Conservation (phyloP, 306 rosid genomes). For the Cucumis cinereus region DNA sequence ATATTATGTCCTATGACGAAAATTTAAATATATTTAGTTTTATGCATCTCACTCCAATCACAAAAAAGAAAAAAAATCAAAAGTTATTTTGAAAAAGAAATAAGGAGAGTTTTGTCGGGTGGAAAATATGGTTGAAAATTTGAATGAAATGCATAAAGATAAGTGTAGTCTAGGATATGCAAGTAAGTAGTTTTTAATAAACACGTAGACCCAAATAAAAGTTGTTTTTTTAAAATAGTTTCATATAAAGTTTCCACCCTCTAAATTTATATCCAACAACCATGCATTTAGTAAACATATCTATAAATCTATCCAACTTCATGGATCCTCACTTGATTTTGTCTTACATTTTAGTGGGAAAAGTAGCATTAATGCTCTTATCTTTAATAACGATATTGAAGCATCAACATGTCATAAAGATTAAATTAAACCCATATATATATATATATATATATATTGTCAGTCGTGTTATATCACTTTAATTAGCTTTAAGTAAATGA, state of each 20-base stretch:
- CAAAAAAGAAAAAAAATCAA: too few species aligned
- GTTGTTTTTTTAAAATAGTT: background rate
- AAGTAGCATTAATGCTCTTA: background rate
- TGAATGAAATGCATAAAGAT: too few species aligned
- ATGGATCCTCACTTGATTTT: background rate
- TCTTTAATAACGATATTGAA: background rate
- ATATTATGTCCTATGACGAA: too few species aligned
- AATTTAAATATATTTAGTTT: too few species aligned
- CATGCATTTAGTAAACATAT: background rate
- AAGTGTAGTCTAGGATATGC: too few species aligned
- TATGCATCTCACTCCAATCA: too few species aligned
- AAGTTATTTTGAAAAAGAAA: too few species aligned
- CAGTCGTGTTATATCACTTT: background rate
- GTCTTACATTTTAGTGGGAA: conserved; percentile 3
- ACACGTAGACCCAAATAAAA: background rate
- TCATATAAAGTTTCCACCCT: background rate
- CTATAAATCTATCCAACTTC: background rate
- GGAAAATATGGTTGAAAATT: too few species aligned
- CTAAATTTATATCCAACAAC: background rate
- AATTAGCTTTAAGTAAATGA: background rate
- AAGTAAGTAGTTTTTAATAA: too few species aligned
- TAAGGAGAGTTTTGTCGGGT: too few species aligned
- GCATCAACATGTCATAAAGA: background rate
- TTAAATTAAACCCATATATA: background rate
- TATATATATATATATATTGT: background rate